Conservation (phyloP, 2,329 filamentous ascomycete species). For the Hypoxylon sp. region DNA sequence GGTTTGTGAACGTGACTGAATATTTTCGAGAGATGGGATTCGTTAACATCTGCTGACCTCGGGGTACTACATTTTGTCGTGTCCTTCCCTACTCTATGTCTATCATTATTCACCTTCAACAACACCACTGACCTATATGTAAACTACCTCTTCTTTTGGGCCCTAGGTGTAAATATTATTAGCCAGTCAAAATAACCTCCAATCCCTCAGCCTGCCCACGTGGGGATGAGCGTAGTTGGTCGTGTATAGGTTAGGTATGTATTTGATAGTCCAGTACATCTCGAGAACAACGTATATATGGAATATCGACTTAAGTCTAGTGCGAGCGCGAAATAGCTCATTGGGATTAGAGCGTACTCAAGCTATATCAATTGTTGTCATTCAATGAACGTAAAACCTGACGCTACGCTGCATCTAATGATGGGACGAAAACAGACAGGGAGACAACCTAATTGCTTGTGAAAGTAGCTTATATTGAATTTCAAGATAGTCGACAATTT, state of each 20-base stretch:
- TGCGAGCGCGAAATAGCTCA: not conserved
- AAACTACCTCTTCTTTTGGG: too few species aligned
- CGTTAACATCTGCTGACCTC: not conserved
- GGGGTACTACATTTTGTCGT: not conserved
- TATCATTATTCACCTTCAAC: not conserved
- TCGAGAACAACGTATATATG: not conserved
- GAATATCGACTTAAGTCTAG: not conserved
- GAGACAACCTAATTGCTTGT: not conserved
- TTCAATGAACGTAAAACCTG: too few species aligned
- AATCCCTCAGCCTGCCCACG: not conserved
- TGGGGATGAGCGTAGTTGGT: not conserved
- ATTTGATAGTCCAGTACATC: not conserved
- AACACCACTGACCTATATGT: not conserved
- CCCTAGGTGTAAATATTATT: not conserved
- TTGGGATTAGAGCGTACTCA: not conserved
- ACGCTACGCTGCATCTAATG: not conserved
- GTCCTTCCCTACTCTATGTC: not conserved
- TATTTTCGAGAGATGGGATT: conserved; percentile 9
- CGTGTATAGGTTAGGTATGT: not conserved
- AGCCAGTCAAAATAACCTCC: not conserved
- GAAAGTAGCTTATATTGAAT: conserved; percentile 16
- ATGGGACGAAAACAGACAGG: not conserved
- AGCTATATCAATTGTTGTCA: not conserved
- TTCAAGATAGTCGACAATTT: conserved; percentile 14
- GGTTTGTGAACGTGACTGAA: not conserved